These are phyloP conservation scores for Bipolaris gigantea DNA, from an alignment of 2,329 filamentous ascomycete genomes.

Conservation along the genomic window DNA sequence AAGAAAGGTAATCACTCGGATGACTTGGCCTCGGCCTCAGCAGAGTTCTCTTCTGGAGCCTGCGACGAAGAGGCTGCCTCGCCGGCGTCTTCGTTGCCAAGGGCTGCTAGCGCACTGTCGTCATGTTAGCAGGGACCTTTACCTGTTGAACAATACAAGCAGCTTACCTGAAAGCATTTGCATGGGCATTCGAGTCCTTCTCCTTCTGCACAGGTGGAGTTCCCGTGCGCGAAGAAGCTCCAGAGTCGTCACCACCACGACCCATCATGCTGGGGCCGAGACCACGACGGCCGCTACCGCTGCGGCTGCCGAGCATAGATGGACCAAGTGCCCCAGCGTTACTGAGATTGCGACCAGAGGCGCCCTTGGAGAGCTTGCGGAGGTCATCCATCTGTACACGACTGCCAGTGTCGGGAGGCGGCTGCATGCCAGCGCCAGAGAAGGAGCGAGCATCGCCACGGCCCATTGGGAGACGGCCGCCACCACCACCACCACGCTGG, in stretches of 20 bases:
- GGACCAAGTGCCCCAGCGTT: conserved; percentile 68
- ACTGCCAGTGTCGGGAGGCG: conserved; percentile 72
- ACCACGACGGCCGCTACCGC: conserved; percentile 80
- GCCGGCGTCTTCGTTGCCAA: conserved; percentile 61
- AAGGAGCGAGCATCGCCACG: conserved; percentile 88
- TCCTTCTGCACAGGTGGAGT: conserved; percentile 74
- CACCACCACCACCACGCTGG: conserved; percentile 69
- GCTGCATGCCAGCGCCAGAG: conserved; percentile 69
- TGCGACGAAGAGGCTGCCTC: conserved; percentile 67
- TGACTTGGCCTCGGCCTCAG: conserved; percentile 36
- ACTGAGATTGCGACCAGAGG: conserved; percentile 60
- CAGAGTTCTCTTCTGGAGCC: conserved; percentile 48
- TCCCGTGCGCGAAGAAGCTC: conserved; percentile 82
- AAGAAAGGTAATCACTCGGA: conserved; percentile 44
- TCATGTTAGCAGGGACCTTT: conserved; percentile 17
- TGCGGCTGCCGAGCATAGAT: conserved; percentile 82
- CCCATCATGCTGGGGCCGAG: conserved; percentile 71
- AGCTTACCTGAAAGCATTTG: conserved; percentile 89
- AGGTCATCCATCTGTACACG: conserved; percentile 91
- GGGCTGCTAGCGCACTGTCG: conserved; percentile 56
- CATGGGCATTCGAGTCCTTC: conserved; percentile 66
- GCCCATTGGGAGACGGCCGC: conserved; percentile 70
- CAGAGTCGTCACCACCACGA: conserved; percentile 81
- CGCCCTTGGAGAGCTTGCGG: conserved; percentile 71
- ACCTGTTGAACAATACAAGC: not conserved